These are phyloP conservation scores for Corchorus capsularis DNA, from an alignment of 345 rosid genomes.

Conservation along the genomic window DNA sequence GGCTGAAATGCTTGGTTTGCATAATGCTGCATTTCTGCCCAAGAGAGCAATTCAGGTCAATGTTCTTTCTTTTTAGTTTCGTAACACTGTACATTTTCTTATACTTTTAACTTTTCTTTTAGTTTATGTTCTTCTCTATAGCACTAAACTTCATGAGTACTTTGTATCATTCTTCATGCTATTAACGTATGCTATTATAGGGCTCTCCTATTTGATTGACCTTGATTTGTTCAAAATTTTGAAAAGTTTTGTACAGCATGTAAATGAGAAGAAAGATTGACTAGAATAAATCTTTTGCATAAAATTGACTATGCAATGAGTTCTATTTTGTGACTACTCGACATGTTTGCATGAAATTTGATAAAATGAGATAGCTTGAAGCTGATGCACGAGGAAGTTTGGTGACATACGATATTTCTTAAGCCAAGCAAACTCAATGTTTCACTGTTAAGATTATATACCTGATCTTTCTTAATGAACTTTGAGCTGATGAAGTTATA, in stretches of 20 bases:
- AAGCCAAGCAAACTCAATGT: not conserved
- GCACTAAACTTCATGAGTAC: not conserved
- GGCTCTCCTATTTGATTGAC: not conserved
- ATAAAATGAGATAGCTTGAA: too few species aligned
- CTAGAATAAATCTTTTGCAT: not conserved
- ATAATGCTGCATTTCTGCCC: conserved; percentile 73
- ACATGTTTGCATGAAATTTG: not conserved
- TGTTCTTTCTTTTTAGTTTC: not conserved
- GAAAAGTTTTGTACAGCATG: not conserved
- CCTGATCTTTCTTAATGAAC: not conserved
- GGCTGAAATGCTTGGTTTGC: conserved; percentile 75
- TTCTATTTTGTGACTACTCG: not conserved
- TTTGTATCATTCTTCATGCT: not conserved
- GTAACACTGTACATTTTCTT: too few species aligned
- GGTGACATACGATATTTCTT: not conserved
- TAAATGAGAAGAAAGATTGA: not conserved
- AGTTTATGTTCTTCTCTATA: not conserved
- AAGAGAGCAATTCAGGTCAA: conserved; percentile 95
- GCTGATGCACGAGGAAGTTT: too few species aligned
- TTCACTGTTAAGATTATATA: not conserved
- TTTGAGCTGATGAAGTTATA: not conserved
- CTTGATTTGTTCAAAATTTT: too few species aligned
- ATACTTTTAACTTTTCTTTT: not conserved
- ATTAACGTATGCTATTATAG: not conserved
- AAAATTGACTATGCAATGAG: not conserved